Percentiles rank a stretch among this genome's conserved stretches.
Evolutionary conservation across 2,329 filamentous ascomycete genomes (phyloP).

Genomic region (Hypoxylon sp.): DNA sequence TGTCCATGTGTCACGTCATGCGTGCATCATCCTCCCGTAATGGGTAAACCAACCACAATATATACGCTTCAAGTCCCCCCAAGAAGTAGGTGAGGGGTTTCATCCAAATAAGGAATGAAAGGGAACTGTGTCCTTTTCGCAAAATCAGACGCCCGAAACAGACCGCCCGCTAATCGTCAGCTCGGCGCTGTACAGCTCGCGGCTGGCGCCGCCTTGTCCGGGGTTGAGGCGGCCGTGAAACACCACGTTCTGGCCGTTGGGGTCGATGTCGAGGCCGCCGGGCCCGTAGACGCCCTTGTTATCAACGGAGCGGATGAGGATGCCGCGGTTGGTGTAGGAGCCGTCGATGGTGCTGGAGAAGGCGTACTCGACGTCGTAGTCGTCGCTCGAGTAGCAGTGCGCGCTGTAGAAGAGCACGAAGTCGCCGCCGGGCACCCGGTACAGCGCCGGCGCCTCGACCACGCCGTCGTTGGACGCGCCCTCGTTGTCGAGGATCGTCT

Average conservation of each 20-base stretch:
- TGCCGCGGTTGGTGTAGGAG: constrained; percentile 41
- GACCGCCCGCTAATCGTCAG: constrained; percentile 38
- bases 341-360: constrained; percentile 45
- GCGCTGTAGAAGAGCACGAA: constrained; percentile 46
- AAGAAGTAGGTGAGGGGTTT: too few species aligned
- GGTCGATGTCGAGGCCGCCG: constrained; percentile 45
- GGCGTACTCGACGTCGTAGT: constrained; percentile 47
- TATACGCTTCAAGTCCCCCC: too few species aligned
- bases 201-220: constrained; percentile 28
- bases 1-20: constrained; percentile 3
- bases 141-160: constrained; percentile 6
- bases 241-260: constrained; percentile 39
- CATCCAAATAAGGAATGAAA: not conserved
- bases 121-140: not conserved
- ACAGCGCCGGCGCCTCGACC: constrained; percentile 44
- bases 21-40: constrained; percentile 1
- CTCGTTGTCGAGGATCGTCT: constrained; percentile 43
- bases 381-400: constrained; percentile 45
- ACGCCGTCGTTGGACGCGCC: constrained; percentile 43
- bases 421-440: constrained; percentile 39
- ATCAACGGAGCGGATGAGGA: constrained; percentile 42
- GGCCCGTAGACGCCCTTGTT: constrained; percentile 42
- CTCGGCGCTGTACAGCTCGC: constrained; percentile 40
- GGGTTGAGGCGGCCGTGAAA: constrained; percentile 42
- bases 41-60: not conserved